Conservation (phyloP, 805 yeast genomes). For the Barnettozyma wickerhamii region DNA sequence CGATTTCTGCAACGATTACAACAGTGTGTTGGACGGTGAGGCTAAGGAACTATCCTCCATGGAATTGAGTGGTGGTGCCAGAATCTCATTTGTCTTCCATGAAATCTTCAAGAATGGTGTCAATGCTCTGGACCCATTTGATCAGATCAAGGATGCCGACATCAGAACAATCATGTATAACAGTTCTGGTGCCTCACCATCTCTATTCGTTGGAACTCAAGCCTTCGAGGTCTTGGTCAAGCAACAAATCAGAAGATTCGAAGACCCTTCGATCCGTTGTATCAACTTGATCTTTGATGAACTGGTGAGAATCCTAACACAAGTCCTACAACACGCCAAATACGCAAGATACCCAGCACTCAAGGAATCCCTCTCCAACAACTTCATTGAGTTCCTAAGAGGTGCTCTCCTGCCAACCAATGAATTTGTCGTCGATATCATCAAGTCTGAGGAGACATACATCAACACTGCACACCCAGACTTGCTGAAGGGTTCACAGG, state of each 20-base stretch:
- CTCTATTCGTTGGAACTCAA: conserved; percentile 93
- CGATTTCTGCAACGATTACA: conserved; percentile 87
- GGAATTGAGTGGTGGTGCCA: conserved; percentile 96
- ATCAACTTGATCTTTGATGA: conserved; percentile 91
- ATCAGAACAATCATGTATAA: conserved; percentile 96
- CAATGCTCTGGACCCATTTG: conserved; percentile 90
- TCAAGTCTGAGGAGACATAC: conserved; percentile 84
- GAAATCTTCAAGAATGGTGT: conserved; percentile 93
- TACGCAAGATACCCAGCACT: conserved; percentile 87
- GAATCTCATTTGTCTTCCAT: conserved; percentile 95
- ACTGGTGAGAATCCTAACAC: conserved; percentile 83
- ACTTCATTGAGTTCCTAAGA: conserved; percentile 75
- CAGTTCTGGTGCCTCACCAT: conserved; percentile 94
- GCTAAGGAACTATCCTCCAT: conserved; percentile 82
- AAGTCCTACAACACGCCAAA: conserved; percentile 75
- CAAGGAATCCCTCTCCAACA: conserved; percentile 79
- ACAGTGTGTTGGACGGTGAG: conserved; percentile 88
- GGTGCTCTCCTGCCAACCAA: conserved; percentile 81
- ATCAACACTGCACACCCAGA: conserved; percentile 98
- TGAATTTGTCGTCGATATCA: conserved; percentile 77
- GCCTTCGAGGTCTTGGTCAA: conserved; percentile 95
- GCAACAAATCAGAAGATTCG: conserved; percentile 90
- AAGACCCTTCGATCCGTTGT: conserved; percentile 88
- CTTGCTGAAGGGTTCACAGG: conserved; percentile 89
- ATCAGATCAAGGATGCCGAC: conserved; percentile 91